Evolutionary conservation across 176 grass and related monocot species (phyloP).

Genomic region (Chloris gayana): DNA sequence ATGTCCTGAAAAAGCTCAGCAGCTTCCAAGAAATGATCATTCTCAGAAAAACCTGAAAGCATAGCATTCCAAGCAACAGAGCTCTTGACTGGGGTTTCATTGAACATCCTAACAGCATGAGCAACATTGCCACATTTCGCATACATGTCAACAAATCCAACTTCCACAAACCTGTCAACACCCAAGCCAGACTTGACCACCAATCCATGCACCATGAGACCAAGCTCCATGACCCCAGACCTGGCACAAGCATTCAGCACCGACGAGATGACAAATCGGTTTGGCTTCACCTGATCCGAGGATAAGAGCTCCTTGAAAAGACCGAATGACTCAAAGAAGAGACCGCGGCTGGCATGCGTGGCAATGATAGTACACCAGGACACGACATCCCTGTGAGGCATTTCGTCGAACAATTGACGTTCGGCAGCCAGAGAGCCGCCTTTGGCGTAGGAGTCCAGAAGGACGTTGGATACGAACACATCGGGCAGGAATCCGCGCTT

Average conservation of each 20-base stretch:
- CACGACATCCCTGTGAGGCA: slow-evolving; percentile 64
- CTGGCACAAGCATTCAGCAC: slow-evolving; percentile 63
- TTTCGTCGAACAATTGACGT: slow-evolving; percentile 77
- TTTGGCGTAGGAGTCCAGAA: slow-evolving; percentile 82
- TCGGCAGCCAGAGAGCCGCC: slow-evolving; percentile 45
- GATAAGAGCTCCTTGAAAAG: slow-evolving; percentile 55
- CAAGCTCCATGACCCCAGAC: slow-evolving; percentile 62
- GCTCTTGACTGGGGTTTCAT: slow-evolving; percentile 77
- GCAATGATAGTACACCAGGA: slow-evolving; percentile 87
- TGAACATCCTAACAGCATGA: slow-evolving; percentile 64
- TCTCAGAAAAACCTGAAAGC: slow-evolving; percentile 73
- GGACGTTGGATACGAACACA: slow-evolving; percentile 70
- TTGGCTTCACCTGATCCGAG: slow-evolving; percentile 55
- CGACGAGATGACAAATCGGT: slow-evolving; percentile 71
- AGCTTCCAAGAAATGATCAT: slow-evolving; percentile 52
- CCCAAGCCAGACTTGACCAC: slow-evolving; percentile 63
- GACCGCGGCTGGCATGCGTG: slow-evolving; percentile 46
- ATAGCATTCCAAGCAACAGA: slow-evolving; percentile 85
- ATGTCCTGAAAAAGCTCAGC: slow-evolving; percentile 63
- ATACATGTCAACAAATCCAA: slow-evolving; percentile 78
- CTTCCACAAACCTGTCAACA: slow-evolving; percentile 76
- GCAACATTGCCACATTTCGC: slow-evolving; percentile 77
- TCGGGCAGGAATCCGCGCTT: slow-evolving; percentile 66
- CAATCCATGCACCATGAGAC: slow-evolving; percentile 73
- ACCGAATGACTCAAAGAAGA: slow-evolving; percentile 49